Percentiles rank a stretch among this genome's conserved stretches.
These are phyloP conservation scores for Monosporascus sp. DNA, from an alignment of 2,329 filamentous ascomycete species.

Conservation along the genomic window DNA sequence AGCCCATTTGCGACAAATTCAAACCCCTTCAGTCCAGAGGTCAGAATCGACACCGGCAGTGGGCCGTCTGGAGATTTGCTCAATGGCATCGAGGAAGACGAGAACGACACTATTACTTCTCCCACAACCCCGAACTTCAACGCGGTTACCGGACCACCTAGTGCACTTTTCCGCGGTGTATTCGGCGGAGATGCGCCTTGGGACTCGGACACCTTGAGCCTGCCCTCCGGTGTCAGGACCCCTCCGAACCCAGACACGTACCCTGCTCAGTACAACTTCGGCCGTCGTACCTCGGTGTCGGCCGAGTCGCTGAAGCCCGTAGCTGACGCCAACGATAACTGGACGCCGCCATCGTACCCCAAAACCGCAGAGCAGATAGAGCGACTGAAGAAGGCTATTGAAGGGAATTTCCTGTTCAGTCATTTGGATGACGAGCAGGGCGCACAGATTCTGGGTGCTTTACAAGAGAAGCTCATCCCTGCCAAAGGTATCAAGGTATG, in stretches of 20 bases:
- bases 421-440: slow-evolving; percentile 93
- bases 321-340: slow-evolving; percentile 77
- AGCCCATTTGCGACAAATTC: slow-evolving; percentile 61
- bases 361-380: slow-evolving; percentile 78
- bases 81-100: slow-evolving; percentile 73
- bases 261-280: slow-evolving; percentile 90
- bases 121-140: slow-evolving; percentile 62
- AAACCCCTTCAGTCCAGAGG: slow-evolving; percentile 67
- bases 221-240: slow-evolving; percentile 39
- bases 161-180: slow-evolving; percentile 41
- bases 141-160: slow-evolving; percentile 28
- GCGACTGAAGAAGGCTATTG: slow-evolving; percentile 75
- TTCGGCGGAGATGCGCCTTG: slow-evolving; percentile 46
- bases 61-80: slow-evolving; percentile 37
- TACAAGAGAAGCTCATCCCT: slow-evolving; percentile 93
- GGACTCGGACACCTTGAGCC: slow-evolving; percentile 27
- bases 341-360: slow-evolving; percentile 78
- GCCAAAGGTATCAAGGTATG: slow-evolving; percentile 73
- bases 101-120: slow-evolving; percentile 69
- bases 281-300: slow-evolving; percentile 89
- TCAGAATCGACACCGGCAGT: slow-evolving; percentile 36
- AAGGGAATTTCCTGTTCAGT: slow-evolving; percentile 87
- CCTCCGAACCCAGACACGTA: slow-evolving; percentile 62
- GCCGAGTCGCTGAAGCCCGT: slow-evolving; percentile 93
- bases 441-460: slow-evolving; percentile 76